Evolutionary conservation across 169 alveolate genomes (phyloP), one percentile per base, ranked within the genome.

Genomic region (Plasmodium berghei): DNA sequence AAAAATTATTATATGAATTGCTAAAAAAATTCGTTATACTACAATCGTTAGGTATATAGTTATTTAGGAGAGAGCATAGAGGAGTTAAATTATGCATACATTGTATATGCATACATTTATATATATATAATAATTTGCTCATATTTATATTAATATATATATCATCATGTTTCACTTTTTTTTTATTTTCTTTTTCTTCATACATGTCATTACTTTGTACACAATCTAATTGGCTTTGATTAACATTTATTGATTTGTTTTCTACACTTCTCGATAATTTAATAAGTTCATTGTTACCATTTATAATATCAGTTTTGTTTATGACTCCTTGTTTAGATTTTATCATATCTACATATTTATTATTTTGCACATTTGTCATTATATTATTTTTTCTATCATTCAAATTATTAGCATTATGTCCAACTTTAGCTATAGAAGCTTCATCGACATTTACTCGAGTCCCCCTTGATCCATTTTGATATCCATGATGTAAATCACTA

Each of bases 1-100:
- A 77, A 64, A 64, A 70, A 26, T 63, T 77, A 18, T 77, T 77
- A 45, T 77, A 77, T n/a, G 69, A 10, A 22, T 45, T 63, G 59
- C 46, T 49, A 18, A 77, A 77, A 56, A 77, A 69, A 58, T 70
- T 77, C 2, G 89, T 77, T 18, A 77, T 52, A 26, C 77, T 77
- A 70, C 52, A 64, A 69, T 77, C 89, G 46, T 77, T 77, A 1
- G 89, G 89, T 20, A 77, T 40, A 46, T 42, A 55, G 34, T 28
- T 77, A 59, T 67, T 77, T 24, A 77, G 8, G 45, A 63, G 66
- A 48, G 69, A 48, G 58, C 89, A 77, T 24, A 77, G 3, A 3
- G 89, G 89, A 18, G 77, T 77, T 56, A 77, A 59, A 22, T 77
- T 77, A 34, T 77, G 89, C 89, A 77, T 77, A 70, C 89, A 77